These are phyloP conservation scores for Jatropha podagrica DNA, from an alignment of 441 rosid genomes.

Conservation along the genomic window DNA sequence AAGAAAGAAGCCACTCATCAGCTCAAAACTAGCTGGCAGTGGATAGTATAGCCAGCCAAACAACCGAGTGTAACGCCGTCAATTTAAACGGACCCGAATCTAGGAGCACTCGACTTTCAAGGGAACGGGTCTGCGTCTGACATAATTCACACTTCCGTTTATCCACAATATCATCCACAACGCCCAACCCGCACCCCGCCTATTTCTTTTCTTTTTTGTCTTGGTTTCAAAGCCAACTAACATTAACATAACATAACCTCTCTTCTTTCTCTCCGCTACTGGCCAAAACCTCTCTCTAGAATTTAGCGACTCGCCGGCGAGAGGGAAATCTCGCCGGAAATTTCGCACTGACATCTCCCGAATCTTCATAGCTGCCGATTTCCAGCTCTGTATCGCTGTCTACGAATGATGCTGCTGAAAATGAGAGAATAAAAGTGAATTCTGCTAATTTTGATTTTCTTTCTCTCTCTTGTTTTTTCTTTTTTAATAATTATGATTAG, in stretches of 20 bases:
- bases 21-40: background rate
- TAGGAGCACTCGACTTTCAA: slow-evolving; percentile 2
- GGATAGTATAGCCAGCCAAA: background rate
- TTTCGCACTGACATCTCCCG: background rate
- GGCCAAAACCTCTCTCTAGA: background rate
- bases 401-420: slow-evolving; percentile 5
- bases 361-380: background rate
- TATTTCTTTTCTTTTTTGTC: slow-evolving; percentile 47
- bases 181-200: slow-evolving; percentile 25
- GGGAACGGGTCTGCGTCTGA: slow-evolving; percentile 27
- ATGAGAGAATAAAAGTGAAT: slow-evolving; percentile 23
- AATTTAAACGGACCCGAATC: slow-evolving; percentile 10
- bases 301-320: slow-evolving; percentile 44
- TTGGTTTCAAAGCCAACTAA: slow-evolving; percentile 36
- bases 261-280: slow-evolving; percentile 7
- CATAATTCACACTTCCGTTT: slow-evolving; percentile 18
- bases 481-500: slow-evolving; percentile 33
- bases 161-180: slow-evolving; percentile 21
- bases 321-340: slow-evolving; percentile 56
- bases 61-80: slow-evolving; percentile 3
- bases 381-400: slow-evolving; percentile 8
- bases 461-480: slow-evolving; percentile 7
- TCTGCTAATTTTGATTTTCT: slow-evolving; percentile 8
- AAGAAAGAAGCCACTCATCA: background rate
- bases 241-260: slow-evolving; percentile 20